Evolutionary conservation across 805 yeast genomes (phyloP), one percentile per base, ranked within the genome.

Genomic region (Torulaspora maleeae): DNA sequence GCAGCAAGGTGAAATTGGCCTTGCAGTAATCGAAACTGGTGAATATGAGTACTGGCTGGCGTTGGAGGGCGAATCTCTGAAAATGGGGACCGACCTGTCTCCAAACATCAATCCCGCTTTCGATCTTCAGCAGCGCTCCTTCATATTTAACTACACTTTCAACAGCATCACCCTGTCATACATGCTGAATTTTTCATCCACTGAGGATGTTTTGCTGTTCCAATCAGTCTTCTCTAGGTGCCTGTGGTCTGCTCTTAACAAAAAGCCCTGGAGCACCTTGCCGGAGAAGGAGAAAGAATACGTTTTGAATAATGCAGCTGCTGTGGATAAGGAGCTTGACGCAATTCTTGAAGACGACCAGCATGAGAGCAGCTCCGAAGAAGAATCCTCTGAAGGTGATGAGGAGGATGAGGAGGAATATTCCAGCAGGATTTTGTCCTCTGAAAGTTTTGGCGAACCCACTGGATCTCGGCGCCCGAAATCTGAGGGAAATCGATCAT

Each of bases 61-160:
- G 8, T 65, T 82, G 7, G 56, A 60, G 9, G 59, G 64, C 4
- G 46, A 57, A 1, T 48, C 55, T 2, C 55, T 59, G 4, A 53
- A 61, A 2, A 44, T 79, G 4, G 77, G 75, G 1, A 61, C 73
- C 4, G 60, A 59, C 3, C 60, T 83, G 17, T 59, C 69, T 9
- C 72, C 77, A 10, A 72, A 73, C 24, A 67, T 87, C 64, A 80
- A 76, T 56, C 87, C 93, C 1, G 71, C 76, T n/a, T 82, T 86
- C 59, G 79, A 82, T 58, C 73, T 70, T 49, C 79, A 75, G 10
- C 61, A 43, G 12, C 24, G 27, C 20, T 47, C 86, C 1, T 83
- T 88, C 53, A 74, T 83, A 11, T 88, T 86, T 73, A 83, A 85
- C 60, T 73, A 77, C 50, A 67, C 64, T 22, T 53, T 66, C 4